Evolutionary conservation across 2,329 filamentous ascomycete species (phyloP).

Genomic region (Ophiostoma sp.): DNA sequence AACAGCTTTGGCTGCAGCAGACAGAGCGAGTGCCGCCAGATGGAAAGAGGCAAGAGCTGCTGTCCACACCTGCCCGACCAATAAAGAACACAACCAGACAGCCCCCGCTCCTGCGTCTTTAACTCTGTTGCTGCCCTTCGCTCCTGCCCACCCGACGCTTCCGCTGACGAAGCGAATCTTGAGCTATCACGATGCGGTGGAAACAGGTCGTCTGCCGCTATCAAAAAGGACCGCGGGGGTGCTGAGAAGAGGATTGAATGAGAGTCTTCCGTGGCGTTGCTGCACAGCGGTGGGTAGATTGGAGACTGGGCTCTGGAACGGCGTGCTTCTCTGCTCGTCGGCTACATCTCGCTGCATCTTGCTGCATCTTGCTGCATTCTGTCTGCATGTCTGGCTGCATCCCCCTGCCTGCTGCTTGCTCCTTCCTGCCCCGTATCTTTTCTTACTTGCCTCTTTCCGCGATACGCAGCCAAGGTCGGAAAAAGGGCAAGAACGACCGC

Average conservation of each 20-base stretch:
- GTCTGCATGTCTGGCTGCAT: slow-evolving; percentile 2
- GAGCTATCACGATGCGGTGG: slow-evolving; percentile 1
- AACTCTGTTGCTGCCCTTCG: background rate
- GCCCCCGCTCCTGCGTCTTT: background rate
- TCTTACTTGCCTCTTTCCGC: background rate
- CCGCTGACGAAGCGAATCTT: slow-evolving; percentile 18
- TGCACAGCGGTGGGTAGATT: background rate
- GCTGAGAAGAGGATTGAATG: too few relatives aligned
- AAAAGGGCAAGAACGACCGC: slow-evolving; percentile 1
- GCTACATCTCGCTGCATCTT: background rate
- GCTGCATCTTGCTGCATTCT: background rate
- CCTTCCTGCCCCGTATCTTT: background rate
- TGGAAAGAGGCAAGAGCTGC: background rate
- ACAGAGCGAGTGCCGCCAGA: background rate
- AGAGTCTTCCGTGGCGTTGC: background rate
- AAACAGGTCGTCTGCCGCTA: background rate
- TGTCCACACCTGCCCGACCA: background rate
- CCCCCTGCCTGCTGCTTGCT: slow-evolving; percentile 6
- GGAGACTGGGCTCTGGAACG: background rate
- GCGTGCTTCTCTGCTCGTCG: slow-evolving; percentile 2
- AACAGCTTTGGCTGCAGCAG: slow-evolving; percentile 9
- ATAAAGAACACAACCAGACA: background rate
- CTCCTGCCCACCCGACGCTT: slow-evolving; percentile 15
- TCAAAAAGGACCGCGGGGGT: background rate
- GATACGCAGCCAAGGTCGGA: background rate